A percentile compares a stretch with the other conserved stretches of the same genome.
These are phyloP conservation scores for Brettanomyces sp. DNA, from an alignment of 805 yeast species.

Conservation along the genomic window DNA sequence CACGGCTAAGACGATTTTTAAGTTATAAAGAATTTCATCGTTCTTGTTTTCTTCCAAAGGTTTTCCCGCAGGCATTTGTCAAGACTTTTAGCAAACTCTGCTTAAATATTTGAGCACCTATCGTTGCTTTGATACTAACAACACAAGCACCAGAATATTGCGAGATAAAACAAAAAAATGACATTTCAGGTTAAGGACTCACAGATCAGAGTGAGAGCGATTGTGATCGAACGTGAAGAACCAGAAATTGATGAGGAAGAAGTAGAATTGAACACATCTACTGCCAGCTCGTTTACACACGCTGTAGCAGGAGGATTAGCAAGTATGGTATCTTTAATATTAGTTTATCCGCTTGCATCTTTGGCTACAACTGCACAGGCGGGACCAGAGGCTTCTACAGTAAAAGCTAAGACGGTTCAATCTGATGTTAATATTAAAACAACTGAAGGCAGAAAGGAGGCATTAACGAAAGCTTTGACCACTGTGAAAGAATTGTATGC, in stretches of 20 bases:
- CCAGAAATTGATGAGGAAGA: neutral
- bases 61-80: too few relatives aligned
- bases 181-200: neutral
- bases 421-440: slow-evolving; percentile 1
- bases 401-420: slow-evolving; percentile 3
- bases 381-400: slow-evolving; percentile 18
- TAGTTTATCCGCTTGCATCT: slow-evolving; percentile 85
- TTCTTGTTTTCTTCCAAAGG: too few relatives aligned
- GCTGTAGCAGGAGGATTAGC: slow-evolving; percentile 95
- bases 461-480: slow-evolving; percentile 36
- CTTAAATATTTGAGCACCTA: too few relatives aligned
- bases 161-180: neutral
- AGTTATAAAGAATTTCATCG: too few relatives aligned
- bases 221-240: neutral
- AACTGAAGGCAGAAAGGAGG: slow-evolving; percentile 28
- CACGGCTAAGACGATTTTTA: too few relatives aligned
- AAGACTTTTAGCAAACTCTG: too few relatives aligned
- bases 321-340: slow-evolving; percentile 77
- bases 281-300: slow-evolving; percentile 51
- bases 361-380: slow-evolving; percentile 85
- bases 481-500: slow-evolving; percentile 67
- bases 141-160: too few relatives aligned
- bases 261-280: neutral
- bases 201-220: neutral
- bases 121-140: too few relatives aligned